Evolutionary conservation across 768 basidiomycete species (phyloP).

Genomic region (Hericium rajendrae): DNA sequence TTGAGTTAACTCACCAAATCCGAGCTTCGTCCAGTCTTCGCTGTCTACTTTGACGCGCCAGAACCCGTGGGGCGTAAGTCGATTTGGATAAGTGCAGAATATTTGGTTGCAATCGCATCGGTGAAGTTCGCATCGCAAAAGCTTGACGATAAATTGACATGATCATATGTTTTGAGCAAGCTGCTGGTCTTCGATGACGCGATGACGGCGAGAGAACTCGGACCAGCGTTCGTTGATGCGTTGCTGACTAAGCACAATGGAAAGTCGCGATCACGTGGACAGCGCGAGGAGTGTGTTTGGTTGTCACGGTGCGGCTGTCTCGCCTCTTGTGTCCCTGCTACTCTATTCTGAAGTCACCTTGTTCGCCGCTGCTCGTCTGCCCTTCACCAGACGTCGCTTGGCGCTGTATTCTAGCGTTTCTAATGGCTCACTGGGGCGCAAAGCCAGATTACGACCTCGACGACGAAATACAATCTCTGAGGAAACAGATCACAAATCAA

Average conservation of each 20-base stretch:
- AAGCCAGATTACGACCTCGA: conserved; percentile 14
- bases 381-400: background rate
- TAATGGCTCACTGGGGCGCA: conserved; percentile 8
- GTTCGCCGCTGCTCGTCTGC: background rate
- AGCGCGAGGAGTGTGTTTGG: background rate
- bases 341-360: background rate
- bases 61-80: too few relatives aligned
- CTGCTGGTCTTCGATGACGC: too few relatives aligned
- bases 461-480: conserved; percentile 9
- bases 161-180: too few relatives aligned
- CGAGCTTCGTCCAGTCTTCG: too few relatives aligned
- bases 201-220: too few relatives aligned
- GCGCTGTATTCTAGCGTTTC: background rate
- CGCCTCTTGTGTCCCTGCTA: background rate
- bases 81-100: too few relatives aligned
- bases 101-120: too few relatives aligned
- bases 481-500: conserved; percentile 15
- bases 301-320: background rate
- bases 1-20: too few relatives aligned
- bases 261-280: background rate
- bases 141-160: too few relatives aligned
- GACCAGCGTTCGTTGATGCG: too few relatives aligned
- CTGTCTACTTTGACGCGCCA: too few relatives aligned
- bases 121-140: too few relatives aligned
- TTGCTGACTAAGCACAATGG: background rate